A percentile compares a stretch with the other conserved stretches of the same genome.
Conservation (phyloP, 495 filamentous ascomycete species). For the Annulohypoxylon bovei region DNA sequence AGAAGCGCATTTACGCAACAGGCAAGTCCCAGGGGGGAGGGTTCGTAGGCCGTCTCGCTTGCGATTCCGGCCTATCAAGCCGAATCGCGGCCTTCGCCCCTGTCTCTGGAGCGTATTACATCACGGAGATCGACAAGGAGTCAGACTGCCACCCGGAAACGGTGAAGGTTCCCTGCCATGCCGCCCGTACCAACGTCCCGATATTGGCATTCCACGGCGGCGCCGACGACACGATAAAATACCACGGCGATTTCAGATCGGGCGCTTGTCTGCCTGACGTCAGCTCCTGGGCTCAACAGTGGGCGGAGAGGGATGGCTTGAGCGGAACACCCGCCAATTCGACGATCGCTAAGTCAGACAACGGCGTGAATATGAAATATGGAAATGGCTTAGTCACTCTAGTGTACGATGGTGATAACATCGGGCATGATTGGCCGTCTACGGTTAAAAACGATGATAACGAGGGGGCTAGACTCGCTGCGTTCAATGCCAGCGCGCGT, state of each 20-base stretch:
- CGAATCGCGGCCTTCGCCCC: conserved; percentile 60
- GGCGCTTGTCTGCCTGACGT: conserved; percentile 50
- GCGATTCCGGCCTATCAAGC: conserved; percentile 52
- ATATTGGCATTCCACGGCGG: conserved; percentile 64
- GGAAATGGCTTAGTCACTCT: conserved; percentile 40
- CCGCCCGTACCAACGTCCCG: conserved; percentile 50
- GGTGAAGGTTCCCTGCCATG: conserved; percentile 47
- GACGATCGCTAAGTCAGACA: conserved; percentile 34
- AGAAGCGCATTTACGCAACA: conserved; percentile 61
- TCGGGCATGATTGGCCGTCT: conserved; percentile 59
- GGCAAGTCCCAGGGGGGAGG: conserved; percentile 71
- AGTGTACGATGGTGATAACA: conserved; percentile 43
- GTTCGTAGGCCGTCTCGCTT: conserved; percentile 64
- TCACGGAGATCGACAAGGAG: conserved; percentile 29
- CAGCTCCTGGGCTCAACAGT: conserved; percentile 52
- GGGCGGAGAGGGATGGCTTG: conserved; percentile 52
- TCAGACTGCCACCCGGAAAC: conserved; percentile 37
- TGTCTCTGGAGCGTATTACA: conserved; percentile 58
- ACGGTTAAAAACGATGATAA: conserved; percentile 55
- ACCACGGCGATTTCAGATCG: conserved; percentile 46
- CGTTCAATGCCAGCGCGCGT: conserved; percentile 51
- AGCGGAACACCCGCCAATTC: conserved; percentile 36
- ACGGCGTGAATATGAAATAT: conserved; percentile 31
- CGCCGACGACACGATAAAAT: conserved; percentile 50
- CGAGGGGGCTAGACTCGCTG: conserved; percentile 34